Percentiles rank a stretch among this genome's conserved stretches.
These are phyloP conservation scores for Durio zibethinus DNA, from an alignment of 345 rosid species.

Conservation along the genomic window DNA sequence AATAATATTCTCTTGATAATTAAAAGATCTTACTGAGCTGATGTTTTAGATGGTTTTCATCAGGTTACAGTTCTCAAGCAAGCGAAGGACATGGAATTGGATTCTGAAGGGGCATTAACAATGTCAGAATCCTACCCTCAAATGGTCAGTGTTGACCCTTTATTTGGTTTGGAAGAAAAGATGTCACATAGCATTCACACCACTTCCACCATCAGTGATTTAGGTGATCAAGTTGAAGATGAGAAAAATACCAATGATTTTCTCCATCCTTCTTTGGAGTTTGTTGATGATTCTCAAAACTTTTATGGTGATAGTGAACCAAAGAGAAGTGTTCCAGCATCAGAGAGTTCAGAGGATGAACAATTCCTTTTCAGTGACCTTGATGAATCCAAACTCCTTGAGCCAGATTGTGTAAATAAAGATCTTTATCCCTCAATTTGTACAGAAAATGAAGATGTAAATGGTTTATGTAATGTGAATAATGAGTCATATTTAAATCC, in stretches of 20 bases:
- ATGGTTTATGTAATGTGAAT: conserved; percentile 15
- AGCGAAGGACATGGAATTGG: conserved; percentile 22
- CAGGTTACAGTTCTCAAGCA: conserved; percentile 35
- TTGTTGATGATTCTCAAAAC: conserved; percentile 23
- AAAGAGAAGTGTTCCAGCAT: conserved; percentile 29
- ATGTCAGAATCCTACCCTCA: conserved; percentile 23
- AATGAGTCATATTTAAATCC: conserved; percentile 26
- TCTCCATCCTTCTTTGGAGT: conserved; percentile 19
- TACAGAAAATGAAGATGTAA: conserved; percentile 17
- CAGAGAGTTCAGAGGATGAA: conserved; percentile 60
- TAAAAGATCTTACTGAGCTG: conserved; percentile 24
- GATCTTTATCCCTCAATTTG: conserved; percentile 19
- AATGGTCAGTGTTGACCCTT: conserved; percentile 25
- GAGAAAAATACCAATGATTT: conserved; percentile 21
- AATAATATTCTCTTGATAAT: neutral
- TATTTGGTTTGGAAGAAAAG: conserved; percentile 27
- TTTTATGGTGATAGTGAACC: conserved; percentile 21
- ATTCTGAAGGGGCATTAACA: conserved; percentile 15
- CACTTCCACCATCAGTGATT: conserved; percentile 24
- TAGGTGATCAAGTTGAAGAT: conserved; percentile 22
- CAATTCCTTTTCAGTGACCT: conserved; percentile 70
- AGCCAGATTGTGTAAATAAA: conserved; percentile 26
- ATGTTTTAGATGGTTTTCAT: conserved; percentile 27
- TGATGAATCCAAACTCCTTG: conserved; percentile 37
- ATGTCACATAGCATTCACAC: conserved; percentile 23